These are phyloP conservation scores for Saksenaea vasiformis DNA, from an alignment of 371 early-diverging fungal genomes.

Conservation along the genomic window DNA sequence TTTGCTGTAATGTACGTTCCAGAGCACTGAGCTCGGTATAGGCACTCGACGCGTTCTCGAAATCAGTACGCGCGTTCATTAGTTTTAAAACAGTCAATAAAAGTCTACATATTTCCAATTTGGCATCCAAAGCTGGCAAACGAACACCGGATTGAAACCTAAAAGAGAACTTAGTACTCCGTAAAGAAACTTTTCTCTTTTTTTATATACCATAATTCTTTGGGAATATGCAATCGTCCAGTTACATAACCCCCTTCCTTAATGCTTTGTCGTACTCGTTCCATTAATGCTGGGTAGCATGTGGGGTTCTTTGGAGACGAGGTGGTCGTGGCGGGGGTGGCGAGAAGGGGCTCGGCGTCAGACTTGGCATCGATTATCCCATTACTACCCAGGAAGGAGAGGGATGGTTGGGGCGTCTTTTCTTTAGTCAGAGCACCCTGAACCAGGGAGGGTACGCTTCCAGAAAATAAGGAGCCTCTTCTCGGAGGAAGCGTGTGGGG, in stretches of 20 bases:
- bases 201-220: slow-evolving; percentile 37
- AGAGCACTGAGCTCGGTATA: slow-evolving; percentile 12
- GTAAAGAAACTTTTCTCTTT: too few relatives aligned
- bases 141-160: slow-evolving; percentile 36
- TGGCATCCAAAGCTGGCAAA: slow-evolving; percentile 28
- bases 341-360: not conserved
- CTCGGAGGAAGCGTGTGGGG: slow-evolving; percentile 2
- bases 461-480: not conserved
- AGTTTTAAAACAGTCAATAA: slow-evolving; percentile 21
- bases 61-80: slow-evolving; percentile 15
- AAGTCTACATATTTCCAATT: slow-evolving; percentile 26
- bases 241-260: slow-evolving; percentile 35
- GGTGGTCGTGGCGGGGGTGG: not conserved
- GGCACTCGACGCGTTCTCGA: slow-evolving; percentile 2
- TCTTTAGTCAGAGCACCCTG: slow-evolving; percentile 3
- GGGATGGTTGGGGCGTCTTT: not conserved
- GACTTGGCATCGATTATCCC: not conserved
- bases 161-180: not conserved
- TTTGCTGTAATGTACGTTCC: slow-evolving; percentile 24
- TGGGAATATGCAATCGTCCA: slow-evolving; percentile 27
- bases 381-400: not conserved
- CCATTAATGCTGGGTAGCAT: slow-evolving; percentile 7
- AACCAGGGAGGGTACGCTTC: slow-evolving; percentile 2
- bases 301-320: not conserved
- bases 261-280: slow-evolving; percentile 24